Percentiles rank a stretch among this genome's conserved stretches.
phyloP scores from a whole-genome alignment of 345 rosid species.

The Balakata baccata region DNA sequence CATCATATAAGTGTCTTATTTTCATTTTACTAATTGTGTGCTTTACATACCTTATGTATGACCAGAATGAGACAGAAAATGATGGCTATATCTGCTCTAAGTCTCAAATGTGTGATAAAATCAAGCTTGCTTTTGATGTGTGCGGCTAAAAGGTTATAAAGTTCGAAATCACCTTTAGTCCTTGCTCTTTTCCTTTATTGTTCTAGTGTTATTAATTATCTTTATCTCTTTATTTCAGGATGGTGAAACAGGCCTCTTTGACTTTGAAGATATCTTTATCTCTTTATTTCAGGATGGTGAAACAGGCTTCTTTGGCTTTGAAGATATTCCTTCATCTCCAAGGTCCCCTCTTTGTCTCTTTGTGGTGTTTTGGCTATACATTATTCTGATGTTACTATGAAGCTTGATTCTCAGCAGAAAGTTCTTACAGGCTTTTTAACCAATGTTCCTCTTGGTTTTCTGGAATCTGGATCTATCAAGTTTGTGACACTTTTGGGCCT shows the following conservation, averaged over 20 bases:
- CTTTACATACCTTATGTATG: slow-evolving; percentile 37
- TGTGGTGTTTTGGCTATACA: slow-evolving; percentile 86
- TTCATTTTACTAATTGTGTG: neutral
- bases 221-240: slow-evolving; percentile 40
- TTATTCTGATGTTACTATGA: slow-evolving; percentile 76
- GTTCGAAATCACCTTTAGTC: slow-evolving; percentile 4
- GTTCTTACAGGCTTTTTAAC: slow-evolving; percentile 62
- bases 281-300: slow-evolving; percentile 51
- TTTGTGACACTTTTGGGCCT: slow-evolving; percentile 16
- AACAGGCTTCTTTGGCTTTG: slow-evolving; percentile 47
- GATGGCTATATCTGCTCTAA: slow-evolving; percentile 82
- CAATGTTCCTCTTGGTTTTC: slow-evolving; percentile 1
- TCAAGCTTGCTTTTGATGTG: slow-evolving; percentile 44
- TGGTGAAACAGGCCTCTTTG: slow-evolving; percentile 45
- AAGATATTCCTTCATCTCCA: slow-evolving; percentile 65
- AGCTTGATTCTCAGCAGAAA: slow-evolving; percentile 86
- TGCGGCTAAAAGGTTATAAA: slow-evolving; percentile 53
- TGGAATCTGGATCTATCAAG: slow-evolving; percentile 7
- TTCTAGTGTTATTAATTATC: neutral
- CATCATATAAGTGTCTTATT: too few species aligned
- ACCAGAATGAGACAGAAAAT: slow-evolving; percentile 67
- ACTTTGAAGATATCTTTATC: slow-evolving; percentile 41
- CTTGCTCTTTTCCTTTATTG: neutral
- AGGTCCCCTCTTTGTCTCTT: slow-evolving; percentile 70
- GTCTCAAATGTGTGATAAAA: slow-evolving; percentile 73